Evolutionary conservation across 306 rosid genomes (phyloP).

Genomic region (Vigna radiata): DNA sequence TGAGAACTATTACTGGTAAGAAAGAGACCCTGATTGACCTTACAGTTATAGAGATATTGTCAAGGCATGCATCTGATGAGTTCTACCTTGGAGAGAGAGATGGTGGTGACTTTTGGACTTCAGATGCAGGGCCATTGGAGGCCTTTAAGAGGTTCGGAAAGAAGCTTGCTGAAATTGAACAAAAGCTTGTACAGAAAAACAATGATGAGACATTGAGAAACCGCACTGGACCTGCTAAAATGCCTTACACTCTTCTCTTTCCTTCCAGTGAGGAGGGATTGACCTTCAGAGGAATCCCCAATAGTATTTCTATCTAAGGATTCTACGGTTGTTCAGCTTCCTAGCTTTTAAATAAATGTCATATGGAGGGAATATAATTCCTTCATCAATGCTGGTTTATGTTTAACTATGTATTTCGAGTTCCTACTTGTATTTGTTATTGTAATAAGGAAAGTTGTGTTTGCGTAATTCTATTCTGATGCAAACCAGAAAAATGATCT

Average conservation of each 20-base stretch:
- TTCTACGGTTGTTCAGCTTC: neutral
- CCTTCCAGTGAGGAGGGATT: conserved; percentile 67
- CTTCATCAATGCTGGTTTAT: neutral
- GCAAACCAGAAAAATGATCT: neutral
- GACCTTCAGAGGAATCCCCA: conserved; percentile 73
- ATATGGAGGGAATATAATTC: conserved; percentile 2
- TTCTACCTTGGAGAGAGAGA: conserved; percentile 61
- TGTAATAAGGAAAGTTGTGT: conserved; percentile 2
- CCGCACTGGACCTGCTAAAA: conserved; percentile 47
- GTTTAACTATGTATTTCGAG: neutral
- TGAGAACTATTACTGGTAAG: conserved; percentile 66
- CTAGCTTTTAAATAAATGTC: neutral
- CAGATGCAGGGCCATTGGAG: conserved; percentile 31
- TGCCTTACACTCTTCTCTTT: conserved; percentile 71
- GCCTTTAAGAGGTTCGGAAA: conserved; percentile 46
- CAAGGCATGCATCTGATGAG: conserved; percentile 72
- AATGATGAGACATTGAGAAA: conserved; percentile 31
- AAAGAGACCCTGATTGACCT: conserved; percentile 55
- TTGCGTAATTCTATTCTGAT: conserved; percentile 14
- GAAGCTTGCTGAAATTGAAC: conserved; percentile 39
- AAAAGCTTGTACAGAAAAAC: conserved; percentile 21
- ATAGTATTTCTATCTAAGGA: conserved; percentile 59
- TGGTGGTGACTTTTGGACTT: conserved; percentile 39
- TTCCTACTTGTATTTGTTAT: neutral
- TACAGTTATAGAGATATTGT: conserved; percentile 64